A percentile compares a stretch with the other conserved stretches of the same genome.
Evolutionary conservation across 169 alveolate genomes (phyloP).

Genomic region (Cryptosporidium bovis): DNA sequence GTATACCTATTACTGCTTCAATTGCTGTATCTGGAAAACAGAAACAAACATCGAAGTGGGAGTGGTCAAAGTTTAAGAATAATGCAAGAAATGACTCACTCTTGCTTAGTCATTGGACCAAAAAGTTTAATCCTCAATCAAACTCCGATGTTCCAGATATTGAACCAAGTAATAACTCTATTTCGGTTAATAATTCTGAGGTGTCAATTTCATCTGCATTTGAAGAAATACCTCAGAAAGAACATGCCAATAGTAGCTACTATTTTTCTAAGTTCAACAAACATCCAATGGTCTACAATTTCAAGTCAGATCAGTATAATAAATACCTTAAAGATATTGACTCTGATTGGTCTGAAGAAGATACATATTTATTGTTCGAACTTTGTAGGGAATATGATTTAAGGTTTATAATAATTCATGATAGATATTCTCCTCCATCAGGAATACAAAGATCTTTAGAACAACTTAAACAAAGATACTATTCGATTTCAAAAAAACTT

Average conservation of each 20-base stretch:
- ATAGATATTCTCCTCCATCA: conserved; percentile 80
- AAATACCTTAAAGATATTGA: conserved; percentile 57
- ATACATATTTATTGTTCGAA: conserved; percentile 85
- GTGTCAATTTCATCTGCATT: neutral
- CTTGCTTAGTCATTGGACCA: conserved; percentile 27
- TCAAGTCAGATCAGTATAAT: conserved; percentile 61
- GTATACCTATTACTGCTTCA: conserved; percentile 59
- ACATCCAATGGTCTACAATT: conserved; percentile 31
- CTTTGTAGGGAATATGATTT: conserved; percentile 87
- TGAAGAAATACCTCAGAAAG: conserved; percentile 11
- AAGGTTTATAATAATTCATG: conserved; percentile 84
- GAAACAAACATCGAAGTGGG: conserved; percentile 41
- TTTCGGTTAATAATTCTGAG: neutral
- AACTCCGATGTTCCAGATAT: neutral
- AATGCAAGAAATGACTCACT: conserved; percentile 62
- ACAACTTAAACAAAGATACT: conserved; percentile 86
- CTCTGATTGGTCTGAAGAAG: conserved; percentile 85
- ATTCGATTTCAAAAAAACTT: conserved; percentile 84
- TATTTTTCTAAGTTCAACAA: conserved; percentile 54
- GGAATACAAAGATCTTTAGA: conserved; percentile 79
- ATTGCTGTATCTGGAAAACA: conserved; percentile 9
- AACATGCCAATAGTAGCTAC: conserved; percentile 1
- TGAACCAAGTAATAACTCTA: neutral
- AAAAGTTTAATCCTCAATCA: neutral
- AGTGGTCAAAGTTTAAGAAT: conserved; percentile 38